A percentile compares a stretch with the other conserved stretches of the same genome.
These are phyloP conservation scores for Skeletonema marinoi DNA, from an alignment of 108 stramenopile genomes.

Conservation along the genomic window DNA sequence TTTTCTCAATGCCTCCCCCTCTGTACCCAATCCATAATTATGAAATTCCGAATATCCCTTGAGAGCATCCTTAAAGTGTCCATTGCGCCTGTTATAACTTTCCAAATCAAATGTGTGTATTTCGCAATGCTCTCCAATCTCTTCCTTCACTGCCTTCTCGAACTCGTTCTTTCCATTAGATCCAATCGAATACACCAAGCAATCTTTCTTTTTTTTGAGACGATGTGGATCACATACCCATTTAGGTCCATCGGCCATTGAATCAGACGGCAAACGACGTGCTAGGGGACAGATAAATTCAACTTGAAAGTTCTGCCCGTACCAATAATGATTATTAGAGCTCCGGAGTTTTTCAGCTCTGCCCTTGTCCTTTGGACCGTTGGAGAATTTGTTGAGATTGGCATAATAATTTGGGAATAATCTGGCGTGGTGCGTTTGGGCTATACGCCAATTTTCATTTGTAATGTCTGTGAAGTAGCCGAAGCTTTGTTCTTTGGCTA, in stretches of 20 bases:
- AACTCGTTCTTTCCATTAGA: constrained; percentile 58
- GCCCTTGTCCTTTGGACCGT: constrained; percentile 35
- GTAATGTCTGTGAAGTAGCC: constrained; percentile 39
- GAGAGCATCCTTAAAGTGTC: constrained; percentile 33
- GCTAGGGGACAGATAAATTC: constrained; percentile 56
- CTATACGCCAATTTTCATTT: constrained; percentile 29
- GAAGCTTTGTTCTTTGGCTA: constrained; percentile 29
- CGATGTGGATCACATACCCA: constrained; percentile 60
- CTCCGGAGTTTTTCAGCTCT: neutral
- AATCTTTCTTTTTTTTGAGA: constrained; percentile 39
- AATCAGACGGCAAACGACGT: constrained; percentile 42
- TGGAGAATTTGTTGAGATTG: constrained; percentile 18
- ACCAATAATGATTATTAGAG: constrained; percentile 16
- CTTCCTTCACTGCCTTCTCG: constrained; percentile 53
- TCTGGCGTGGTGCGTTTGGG: constrained; percentile 17
- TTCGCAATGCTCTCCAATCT: constrained; percentile 47
- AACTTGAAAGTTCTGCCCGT: constrained; percentile 58
- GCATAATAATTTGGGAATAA: constrained; percentile 33
- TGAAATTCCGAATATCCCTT: constrained; percentile 31
- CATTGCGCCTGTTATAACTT: constrained; percentile 35
- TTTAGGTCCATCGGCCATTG: constrained; percentile 51
- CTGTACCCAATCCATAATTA: constrained; percentile 37
- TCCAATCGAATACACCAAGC: constrained; percentile 59
- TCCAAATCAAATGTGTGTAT: constrained; percentile 56
- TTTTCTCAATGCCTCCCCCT: neutral